phyloP scores from a whole-genome alignment of 345 rosid genomes.

The Pseudoturritis turrita region DNA sequence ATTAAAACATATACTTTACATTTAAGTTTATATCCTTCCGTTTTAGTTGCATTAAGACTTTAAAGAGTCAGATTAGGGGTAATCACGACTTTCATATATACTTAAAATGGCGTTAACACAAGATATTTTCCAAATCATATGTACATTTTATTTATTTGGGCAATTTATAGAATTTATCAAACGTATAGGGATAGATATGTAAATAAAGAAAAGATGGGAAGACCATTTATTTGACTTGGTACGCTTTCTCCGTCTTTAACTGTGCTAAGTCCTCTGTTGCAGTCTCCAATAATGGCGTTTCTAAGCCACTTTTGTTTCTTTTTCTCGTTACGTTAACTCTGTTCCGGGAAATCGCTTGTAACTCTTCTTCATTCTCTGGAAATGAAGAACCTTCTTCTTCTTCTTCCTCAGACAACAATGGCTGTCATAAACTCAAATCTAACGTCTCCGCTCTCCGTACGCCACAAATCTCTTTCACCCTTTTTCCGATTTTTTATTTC shows the following conservation, averaged over 20 bases:
- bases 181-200: not conserved
- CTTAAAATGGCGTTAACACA: not conserved
- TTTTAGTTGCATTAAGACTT: conserved; percentile 16
- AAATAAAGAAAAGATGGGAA: conserved; percentile 9
- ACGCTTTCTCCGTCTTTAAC: conserved; percentile 8
- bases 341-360: not conserved
- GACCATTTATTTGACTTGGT: conserved; percentile 28
- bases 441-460: conserved; percentile 32
- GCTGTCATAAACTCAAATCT: conserved; percentile 31
- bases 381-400: not conserved
- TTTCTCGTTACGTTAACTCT: conserved; percentile 9
- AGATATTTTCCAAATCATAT: not conserved
- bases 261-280: conserved; percentile 22
- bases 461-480: not conserved
- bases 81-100: not conserved
- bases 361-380: not conserved
- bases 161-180: not conserved
- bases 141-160: not conserved
- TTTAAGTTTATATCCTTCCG: conserved; percentile 25
- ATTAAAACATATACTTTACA: conserved; percentile 1
- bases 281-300: conserved; percentile 36
- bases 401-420: conserved; percentile 9
- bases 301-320: conserved; percentile 23
- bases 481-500: not conserved
- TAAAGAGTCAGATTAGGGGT: not conserved